A percentile compares a stretch with the other conserved stretches of the same genome.
Conservation (phyloP, 805 yeast species). For the Sungouiozyma ichnusensis region DNA sequence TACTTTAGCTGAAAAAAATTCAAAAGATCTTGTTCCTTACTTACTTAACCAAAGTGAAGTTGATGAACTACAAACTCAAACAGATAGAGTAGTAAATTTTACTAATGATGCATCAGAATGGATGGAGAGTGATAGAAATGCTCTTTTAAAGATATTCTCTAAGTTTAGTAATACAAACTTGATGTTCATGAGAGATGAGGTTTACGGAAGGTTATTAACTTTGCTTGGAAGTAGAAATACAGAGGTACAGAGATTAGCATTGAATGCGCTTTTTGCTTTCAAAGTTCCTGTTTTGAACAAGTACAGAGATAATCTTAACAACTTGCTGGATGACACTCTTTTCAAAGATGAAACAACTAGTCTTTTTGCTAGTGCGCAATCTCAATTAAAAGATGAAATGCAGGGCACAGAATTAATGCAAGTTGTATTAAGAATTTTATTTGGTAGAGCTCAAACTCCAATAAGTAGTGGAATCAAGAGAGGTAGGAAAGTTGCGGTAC, state of each 20-base stretch:
- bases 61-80: conserved; percentile 11
- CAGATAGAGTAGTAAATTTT: conserved; percentile 5
- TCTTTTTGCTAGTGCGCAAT: conserved; percentile 41
- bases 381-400: conserved; percentile 43
- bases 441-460: conserved; percentile 74
- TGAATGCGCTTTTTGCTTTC: conserved; percentile 58
- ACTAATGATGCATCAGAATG: conserved; percentile 25
- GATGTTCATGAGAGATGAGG: conserved; percentile 41
- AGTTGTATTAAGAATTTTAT: conserved; percentile 61
- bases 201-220: conserved; percentile 42
- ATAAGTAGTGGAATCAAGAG: conserved; percentile 58
- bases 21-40: conserved; percentile 46
- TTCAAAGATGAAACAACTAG: conserved; percentile 77
- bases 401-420: conserved; percentile 62
- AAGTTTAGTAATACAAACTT: conserved; percentile 53
- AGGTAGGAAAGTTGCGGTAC: conserved; percentile 61
- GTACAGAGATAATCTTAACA: conserved; percentile 63
- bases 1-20: conserved; percentile 55
- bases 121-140: conserved; percentile 43
- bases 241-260: conserved; percentile 61
- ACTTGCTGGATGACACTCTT: conserved; percentile 68
- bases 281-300: conserved; percentile 47
- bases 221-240: conserved; percentile 52
- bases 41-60: conserved; percentile 32
- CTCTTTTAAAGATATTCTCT: conserved; percentile 51